Conservation (phyloP, 2,329 filamentous ascomycete genomes). For the Xenosphaeropsis pyriputrescens region DNA sequence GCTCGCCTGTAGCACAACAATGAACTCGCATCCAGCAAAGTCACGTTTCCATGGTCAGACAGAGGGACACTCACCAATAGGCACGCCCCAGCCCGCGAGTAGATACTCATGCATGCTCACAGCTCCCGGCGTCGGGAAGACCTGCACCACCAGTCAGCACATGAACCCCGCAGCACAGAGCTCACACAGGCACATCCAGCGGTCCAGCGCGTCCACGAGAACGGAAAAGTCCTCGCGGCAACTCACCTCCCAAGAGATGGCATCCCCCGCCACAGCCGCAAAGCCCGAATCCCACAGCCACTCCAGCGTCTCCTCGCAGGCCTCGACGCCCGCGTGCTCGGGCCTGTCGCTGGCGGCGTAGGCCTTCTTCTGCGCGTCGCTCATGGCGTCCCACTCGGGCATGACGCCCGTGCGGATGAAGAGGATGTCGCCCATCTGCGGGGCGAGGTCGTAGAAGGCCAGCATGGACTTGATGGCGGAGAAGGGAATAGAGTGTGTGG, state of each 20-base stretch:
- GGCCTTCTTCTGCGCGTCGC: constrained; percentile 8
- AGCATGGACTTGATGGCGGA: constrained; percentile 22
- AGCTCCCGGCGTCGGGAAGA: constrained; percentile 20
- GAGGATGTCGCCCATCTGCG: constrained; percentile 35
- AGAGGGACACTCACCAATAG: constrained; percentile 9
- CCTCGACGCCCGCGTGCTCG: constrained; percentile 19
- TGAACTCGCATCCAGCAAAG: background rate
- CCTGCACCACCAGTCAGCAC: constrained; percentile 2
- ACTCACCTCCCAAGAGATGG: constrained; percentile 22
- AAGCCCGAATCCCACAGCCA: constrained; percentile 22
- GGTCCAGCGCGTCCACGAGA: too few relatives aligned
- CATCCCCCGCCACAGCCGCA: constrained; percentile 21
- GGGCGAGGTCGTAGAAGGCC: constrained; percentile 24
- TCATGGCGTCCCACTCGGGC: constrained; percentile 25
- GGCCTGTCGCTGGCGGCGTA: constrained; percentile 19
- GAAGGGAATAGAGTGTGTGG: constrained; percentile 23
- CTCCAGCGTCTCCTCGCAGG: constrained; percentile 16
- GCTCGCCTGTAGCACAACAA: constrained; percentile 14
- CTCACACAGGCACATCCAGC: too few relatives aligned
- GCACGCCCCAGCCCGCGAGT: constrained; percentile 32
- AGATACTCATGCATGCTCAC: constrained; percentile 30
- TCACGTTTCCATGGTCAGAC: background rate
- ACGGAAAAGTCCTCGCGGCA: background rate
- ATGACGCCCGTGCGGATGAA: constrained; percentile 28
- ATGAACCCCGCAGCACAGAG: constrained; percentile 1